A percentile compares a stretch with the other conserved stretches of the same genome.
Evolutionary conservation across 345 rosid species (phyloP).

Genomic region (Arabidopsis suecica): DNA sequence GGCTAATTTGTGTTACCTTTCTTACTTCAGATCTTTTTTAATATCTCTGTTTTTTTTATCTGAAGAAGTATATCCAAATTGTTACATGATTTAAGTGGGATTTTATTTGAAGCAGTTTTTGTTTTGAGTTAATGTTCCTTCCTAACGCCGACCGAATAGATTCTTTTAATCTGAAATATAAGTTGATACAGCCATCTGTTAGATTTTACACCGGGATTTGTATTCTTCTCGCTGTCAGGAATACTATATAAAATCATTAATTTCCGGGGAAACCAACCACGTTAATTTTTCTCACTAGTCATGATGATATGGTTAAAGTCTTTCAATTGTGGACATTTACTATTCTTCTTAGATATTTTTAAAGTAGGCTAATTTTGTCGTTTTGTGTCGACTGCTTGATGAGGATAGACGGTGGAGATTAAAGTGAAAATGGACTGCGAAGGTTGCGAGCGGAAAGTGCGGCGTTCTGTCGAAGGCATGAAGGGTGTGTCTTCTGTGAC

Average conservation of each 20-base stretch:
- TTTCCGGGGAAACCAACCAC: constrained; percentile 20
- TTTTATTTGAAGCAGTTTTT: not conserved
- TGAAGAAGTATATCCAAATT: not conserved
- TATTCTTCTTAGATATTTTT: not conserved
- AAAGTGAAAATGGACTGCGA: constrained; percentile 93
- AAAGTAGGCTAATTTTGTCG: constrained; percentile 16
- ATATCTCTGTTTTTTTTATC: not conserved
- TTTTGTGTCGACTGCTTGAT: not conserved
- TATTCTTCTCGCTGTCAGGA: constrained; percentile 21
- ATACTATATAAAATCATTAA: not conserved
- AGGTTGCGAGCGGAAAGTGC: constrained; percentile 94
- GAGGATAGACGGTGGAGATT: constrained; percentile 78
- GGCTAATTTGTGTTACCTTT: not conserved
- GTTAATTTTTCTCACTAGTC: constrained; percentile 13
- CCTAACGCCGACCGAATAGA: constrained; percentile 40
- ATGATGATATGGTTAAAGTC: not conserved
- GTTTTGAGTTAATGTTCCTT: constrained; percentile 19
- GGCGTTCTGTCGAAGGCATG: constrained; percentile 83
- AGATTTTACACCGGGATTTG: constrained; percentile 41
- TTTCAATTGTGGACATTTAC: not conserved
- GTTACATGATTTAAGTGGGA: not conserved
- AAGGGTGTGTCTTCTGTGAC: constrained; percentile 83
- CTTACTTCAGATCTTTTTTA: not conserved
- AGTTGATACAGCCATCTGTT: constrained; percentile 33
- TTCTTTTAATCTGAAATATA: constrained; percentile 13